These are phyloP conservation scores for Elongisporangium undulatum DNA, from an alignment of 352 stramenopile species.

Conservation along the genomic window DNA sequence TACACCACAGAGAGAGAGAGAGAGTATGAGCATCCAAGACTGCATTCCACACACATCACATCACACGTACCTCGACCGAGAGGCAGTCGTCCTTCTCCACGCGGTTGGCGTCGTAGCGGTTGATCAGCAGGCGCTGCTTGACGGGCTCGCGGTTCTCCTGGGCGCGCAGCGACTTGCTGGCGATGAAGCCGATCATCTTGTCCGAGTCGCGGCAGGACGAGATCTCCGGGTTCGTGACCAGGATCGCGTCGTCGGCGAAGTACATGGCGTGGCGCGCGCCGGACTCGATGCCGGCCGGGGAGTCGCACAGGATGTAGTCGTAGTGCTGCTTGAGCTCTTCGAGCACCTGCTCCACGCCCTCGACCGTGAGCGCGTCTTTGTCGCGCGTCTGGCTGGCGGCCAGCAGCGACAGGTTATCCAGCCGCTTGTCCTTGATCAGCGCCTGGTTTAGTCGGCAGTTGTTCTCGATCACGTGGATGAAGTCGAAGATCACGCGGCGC, in stretches of 20 bases:
- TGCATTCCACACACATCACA: not conserved
- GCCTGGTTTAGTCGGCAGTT: conserved; percentile 89
- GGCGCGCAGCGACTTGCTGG: conserved; percentile 82
- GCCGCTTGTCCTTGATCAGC: conserved; percentile 89
- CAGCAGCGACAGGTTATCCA: conserved; percentile 80
- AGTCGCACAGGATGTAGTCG: conserved; percentile 91
- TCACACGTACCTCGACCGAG: conserved; percentile 58
- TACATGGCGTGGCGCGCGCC: conserved; percentile 90
- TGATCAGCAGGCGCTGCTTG: conserved; percentile 86
- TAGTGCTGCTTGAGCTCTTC: conserved; percentile 78
- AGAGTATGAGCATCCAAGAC: not conserved
- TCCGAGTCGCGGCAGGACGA: conserved; percentile 91
- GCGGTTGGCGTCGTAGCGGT: conserved; percentile 88
- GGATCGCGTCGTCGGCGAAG: conserved; percentile 91
- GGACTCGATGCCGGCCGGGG: conserved; percentile 87
- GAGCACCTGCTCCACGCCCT: conserved; percentile 83
- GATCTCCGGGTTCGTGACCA: conserved; percentile 94
- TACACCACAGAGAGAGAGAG: too few species aligned
- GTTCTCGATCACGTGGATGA: conserved; percentile 91
- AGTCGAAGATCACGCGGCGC: conserved; percentile 93
- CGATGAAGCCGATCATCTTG: conserved; percentile 96
- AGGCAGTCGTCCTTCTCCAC: conserved; percentile 89
- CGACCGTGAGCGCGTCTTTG: conserved; percentile 88
- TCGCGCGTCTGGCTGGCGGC: conserved; percentile 89
- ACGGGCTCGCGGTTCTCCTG: conserved; percentile 76